phyloP scores from a whole-genome alignment of 2,329 filamentous ascomycete genomes.

The Dactylonectria estremocensis region DNA sequence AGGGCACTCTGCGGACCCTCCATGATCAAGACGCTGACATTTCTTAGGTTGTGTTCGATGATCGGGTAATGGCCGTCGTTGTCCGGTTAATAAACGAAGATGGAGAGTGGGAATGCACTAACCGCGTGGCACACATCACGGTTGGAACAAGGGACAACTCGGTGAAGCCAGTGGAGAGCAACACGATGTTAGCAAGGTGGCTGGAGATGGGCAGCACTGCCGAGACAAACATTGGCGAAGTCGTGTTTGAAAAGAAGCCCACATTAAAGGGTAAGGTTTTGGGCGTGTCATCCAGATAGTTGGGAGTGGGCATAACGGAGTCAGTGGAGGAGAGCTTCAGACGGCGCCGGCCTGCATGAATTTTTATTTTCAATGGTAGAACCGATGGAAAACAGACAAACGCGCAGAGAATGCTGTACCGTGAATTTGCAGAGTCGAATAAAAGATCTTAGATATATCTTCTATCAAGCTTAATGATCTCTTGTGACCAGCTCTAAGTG shows the following conservation, averaged over 20 bases:
- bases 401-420: too few relatives aligned
- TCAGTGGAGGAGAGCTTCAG: background rate
- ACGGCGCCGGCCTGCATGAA: background rate
- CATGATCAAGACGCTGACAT: constrained; percentile 29
- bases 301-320: background rate
- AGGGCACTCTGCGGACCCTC: constrained; percentile 40
- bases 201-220: constrained; percentile 67
- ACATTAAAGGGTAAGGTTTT: constrained; percentile 63
- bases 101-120: constrained; percentile 78
- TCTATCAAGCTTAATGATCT: background rate
- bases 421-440: background rate
- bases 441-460: background rate
- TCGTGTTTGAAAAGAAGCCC: constrained; percentile 66
- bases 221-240: constrained; percentile 62
- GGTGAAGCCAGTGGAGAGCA: constrained; percentile 96
- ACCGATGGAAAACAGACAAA: too few relatives aligned
- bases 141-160: constrained; percentile 82
- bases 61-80: constrained; percentile 91
- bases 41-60: constrained; percentile 82
- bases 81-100: constrained; percentile 77
- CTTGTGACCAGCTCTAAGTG: constrained; percentile 15
- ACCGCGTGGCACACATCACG: constrained; percentile 88
- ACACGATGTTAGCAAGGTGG: constrained; percentile 85
- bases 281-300: constrained; percentile 65
- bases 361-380: too few relatives aligned